These are phyloP conservation scores for Bidens hawaiensis DNA, from an alignment of 140 eudicot genomes.

Conservation along the genomic window DNA sequence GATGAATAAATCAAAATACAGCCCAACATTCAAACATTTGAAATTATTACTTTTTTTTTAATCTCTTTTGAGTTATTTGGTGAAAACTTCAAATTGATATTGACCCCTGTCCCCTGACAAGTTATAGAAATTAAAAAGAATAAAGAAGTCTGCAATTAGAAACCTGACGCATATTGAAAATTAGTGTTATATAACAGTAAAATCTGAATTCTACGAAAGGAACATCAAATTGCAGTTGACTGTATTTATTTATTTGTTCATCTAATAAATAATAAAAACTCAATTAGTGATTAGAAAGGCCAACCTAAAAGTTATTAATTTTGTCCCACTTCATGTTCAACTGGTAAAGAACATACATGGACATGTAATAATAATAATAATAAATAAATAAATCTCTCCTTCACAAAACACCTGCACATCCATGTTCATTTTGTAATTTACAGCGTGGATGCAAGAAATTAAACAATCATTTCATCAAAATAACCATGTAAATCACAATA, in stretches of 20 bases:
- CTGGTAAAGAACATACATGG: no score
- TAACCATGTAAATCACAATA: background rate
- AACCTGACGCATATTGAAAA: background rate
- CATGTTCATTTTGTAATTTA: no score
- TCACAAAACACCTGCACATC: no score
- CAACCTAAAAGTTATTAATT: no score
- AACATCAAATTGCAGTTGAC: background rate
- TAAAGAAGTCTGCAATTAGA: background rate
- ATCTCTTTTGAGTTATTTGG: background rate
- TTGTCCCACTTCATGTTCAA: no score
- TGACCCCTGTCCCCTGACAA: background rate
- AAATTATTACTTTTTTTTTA: background rate
- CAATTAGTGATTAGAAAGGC: background rate
- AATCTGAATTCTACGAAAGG: background rate
- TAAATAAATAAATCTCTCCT: background rate
- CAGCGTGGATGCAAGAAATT: constrained; percentile 9
- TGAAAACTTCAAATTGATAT: background rate
- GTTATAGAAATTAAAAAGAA: background rate
- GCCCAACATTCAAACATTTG: background rate
- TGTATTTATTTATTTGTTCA: no score
- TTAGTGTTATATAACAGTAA: background rate
- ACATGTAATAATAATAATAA: no score
- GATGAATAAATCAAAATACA: background rate
- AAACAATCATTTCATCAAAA: background rate
- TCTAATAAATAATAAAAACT: background rate